phyloP scores from a whole-genome alignment of 1,284 basidiomycete species.

The Mycena citricolor region DNA sequence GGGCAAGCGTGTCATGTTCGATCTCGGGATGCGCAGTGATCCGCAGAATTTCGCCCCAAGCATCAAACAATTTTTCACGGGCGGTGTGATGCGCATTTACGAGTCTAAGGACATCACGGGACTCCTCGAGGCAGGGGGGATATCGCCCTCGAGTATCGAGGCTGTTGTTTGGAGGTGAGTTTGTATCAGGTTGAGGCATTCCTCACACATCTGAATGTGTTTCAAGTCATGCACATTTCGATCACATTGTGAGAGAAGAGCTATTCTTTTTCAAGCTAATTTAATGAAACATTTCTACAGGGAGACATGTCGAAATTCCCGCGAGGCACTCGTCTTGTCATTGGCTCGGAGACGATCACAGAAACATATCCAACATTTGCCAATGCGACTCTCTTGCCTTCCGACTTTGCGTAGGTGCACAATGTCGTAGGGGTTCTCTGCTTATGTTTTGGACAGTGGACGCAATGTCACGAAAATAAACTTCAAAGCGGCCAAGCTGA shows the following conservation, averaged over 20 bases:
- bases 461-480: slow-evolving; percentile 6
- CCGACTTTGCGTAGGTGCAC: slow-evolving; percentile 18
- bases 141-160: slow-evolving; percentile 21
- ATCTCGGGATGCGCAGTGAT: slow-evolving; percentile 24
- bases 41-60: slow-evolving; percentile 6
- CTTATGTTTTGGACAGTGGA: background rate
- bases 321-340: slow-evolving; percentile 20
- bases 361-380: slow-evolving; percentile 16
- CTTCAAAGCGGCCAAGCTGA: slow-evolving; percentile 4
- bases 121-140: slow-evolving; percentile 21
- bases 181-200: background rate
- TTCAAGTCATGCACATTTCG: slow-evolving; percentile 26
- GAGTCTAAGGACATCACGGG: slow-evolving; percentile 19
- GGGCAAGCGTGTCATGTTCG: slow-evolving; percentile 24
- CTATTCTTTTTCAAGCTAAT: background rate
- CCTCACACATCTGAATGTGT: background rate
- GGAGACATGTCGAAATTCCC: slow-evolving; percentile 27
- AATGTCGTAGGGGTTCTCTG: background rate
- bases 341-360: slow-evolving; percentile 21
- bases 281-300: background rate
- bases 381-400: slow-evolving; percentile 17
- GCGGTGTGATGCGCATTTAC: background rate
- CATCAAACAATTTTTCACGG: background rate
- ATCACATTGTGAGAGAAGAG: slow-evolving; percentile 18
- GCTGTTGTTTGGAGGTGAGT: slow-evolving; percentile 28